Evolutionary conservation across 495 filamentous ascomycete genomes (phyloP).

Genomic region (Filosporella fistucella): DNA sequence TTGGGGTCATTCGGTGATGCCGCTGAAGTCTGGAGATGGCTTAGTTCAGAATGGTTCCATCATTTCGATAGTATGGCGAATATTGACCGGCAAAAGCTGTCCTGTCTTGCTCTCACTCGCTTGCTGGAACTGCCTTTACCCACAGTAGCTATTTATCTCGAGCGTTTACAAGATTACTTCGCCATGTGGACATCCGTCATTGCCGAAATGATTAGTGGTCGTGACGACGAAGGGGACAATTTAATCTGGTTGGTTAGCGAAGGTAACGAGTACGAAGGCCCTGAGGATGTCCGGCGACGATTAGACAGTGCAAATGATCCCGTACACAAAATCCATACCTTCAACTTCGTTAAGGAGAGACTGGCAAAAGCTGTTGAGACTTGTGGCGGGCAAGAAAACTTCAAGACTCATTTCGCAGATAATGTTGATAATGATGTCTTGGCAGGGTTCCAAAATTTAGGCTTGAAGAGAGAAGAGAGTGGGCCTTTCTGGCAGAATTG

Average conservation of each 20-base stretch:
- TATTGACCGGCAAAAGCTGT: constrained; percentile 71
- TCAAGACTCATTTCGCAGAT: constrained; percentile 74
- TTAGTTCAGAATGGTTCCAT: constrained; percentile 81
- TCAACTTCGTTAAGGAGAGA: constrained; percentile 63
- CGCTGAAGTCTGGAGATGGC: constrained; percentile 61
- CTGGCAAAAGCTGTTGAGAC: constrained; percentile 60
- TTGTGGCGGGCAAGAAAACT: constrained; percentile 67
- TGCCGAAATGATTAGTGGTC: constrained; percentile 30
- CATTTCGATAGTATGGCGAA: constrained; percentile 81
- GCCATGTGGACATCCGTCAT: constrained; percentile 49
- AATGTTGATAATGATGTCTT: constrained; percentile 85
- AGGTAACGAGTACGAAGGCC: constrained; percentile 62
- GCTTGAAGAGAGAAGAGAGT: constrained; percentile 3
- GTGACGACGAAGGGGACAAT: constrained; percentile 26
- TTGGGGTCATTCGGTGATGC: constrained; percentile 34
- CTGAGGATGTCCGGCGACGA: constrained; percentile 47
- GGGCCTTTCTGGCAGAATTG: constrained; percentile 17
- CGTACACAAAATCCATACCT: constrained; percentile 65
- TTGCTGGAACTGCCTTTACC: constrained; percentile 60
- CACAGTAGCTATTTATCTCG: constrained; percentile 41
- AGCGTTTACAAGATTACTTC: constrained; percentile 45
- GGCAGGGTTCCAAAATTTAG: constrained; percentile 47
- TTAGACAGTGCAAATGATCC: constrained; percentile 59
- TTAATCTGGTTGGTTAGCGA: constrained; percentile 65
- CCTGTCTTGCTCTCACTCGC: constrained; percentile 74